A percentile compares a stretch with the other conserved stretches of the same genome.
phyloP scores from a whole-genome alignment of 352 stramenopile species.

The Phytophthora niederhauseri region DNA sequence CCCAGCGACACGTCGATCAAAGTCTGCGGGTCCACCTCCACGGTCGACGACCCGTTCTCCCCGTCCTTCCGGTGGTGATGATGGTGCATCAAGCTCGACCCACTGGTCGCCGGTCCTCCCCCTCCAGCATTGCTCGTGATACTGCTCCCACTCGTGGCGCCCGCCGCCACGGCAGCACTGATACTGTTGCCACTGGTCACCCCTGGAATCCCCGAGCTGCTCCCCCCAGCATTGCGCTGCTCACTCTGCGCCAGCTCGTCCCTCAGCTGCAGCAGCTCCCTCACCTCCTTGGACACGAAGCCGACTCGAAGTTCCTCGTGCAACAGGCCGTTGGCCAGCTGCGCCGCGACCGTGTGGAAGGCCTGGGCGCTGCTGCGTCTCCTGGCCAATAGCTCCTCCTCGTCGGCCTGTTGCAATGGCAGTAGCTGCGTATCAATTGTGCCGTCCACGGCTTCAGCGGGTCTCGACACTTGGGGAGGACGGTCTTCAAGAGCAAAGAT shows the following conservation, averaged over 20 bases:
- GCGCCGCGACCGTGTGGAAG: constrained; percentile 69
- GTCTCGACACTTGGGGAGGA: constrained; percentile 23
- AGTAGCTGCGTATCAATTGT: constrained; percentile 28
- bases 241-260: constrained; percentile 82
- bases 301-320: constrained; percentile 82
- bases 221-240: constrained; percentile 42
- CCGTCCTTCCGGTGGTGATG: constrained; percentile 46
- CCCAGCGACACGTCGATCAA: constrained; percentile 82
- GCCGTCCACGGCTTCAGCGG: constrained; percentile 1
- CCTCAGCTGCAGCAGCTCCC: constrained; percentile 76
- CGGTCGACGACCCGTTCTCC: constrained; percentile 32
- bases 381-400: constrained; percentile 42
- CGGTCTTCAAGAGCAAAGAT: constrained; percentile 83
- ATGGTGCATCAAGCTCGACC: constrained; percentile 31
- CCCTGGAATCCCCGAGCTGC: constrained; percentile 19
- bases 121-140: constrained; percentile 29
- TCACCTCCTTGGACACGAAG: constrained; percentile 83
- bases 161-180: constrained; percentile 33
- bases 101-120: constrained; percentile 19
- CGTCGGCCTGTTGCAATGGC: constrained; percentile 27
- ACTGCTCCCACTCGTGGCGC: constrained; percentile 32
- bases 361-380: constrained; percentile 51
- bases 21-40: constrained; percentile 81
- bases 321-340: constrained; percentile 80
- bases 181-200: constrained; percentile 36